Evolutionary conservation across 257 asterid genomes (phyloP).

Genomic region (Verbascum thapsus): DNA sequence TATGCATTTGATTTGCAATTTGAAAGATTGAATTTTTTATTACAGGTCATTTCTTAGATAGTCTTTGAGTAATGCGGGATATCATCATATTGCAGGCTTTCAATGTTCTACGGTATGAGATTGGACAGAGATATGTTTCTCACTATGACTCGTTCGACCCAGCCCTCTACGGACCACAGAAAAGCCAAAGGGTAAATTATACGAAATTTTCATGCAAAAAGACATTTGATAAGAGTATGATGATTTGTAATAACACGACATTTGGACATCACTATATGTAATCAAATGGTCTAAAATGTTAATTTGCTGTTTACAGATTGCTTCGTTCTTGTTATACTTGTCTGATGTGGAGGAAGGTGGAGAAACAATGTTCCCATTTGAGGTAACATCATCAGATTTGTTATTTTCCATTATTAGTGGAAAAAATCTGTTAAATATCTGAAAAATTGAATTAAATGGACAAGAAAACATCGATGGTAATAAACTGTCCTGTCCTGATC

Average conservation of each 20-base stretch:
- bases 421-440: background rate
- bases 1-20: slow-evolving; percentile 18
- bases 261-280: too few relatives aligned
- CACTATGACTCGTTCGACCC: slow-evolving; percentile 85
- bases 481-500: slow-evolving; percentile 20
- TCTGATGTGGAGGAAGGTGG: slow-evolving; percentile 96
- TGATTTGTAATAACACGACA: too few relatives aligned
- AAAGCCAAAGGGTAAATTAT: slow-evolving; percentile 74
- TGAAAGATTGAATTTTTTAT: slow-evolving; percentile 37
- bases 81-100: slow-evolving; percentile 74
- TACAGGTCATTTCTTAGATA: slow-evolving; percentile 54
- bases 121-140: slow-evolving; percentile 76
- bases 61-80: slow-evolving; percentile 41
- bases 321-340: slow-evolving; percentile 80
- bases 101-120: slow-evolving; percentile 77
- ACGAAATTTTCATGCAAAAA: too few relatives aligned
- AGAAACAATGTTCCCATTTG: slow-evolving; percentile 93
- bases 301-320: slow-evolving; percentile 48
- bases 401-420: background rate
- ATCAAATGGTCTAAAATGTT: background rate
- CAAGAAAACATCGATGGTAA: background rate
- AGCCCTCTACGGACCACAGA: slow-evolving; percentile 72
- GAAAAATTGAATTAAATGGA: background rate
- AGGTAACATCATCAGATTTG: slow-evolving; percentile 44
- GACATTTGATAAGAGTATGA: too few relatives aligned